These are phyloP conservation scores for Phytophthora chlamydospora DNA, from an alignment of 352 stramenopile species.

Conservation along the genomic window DNA sequence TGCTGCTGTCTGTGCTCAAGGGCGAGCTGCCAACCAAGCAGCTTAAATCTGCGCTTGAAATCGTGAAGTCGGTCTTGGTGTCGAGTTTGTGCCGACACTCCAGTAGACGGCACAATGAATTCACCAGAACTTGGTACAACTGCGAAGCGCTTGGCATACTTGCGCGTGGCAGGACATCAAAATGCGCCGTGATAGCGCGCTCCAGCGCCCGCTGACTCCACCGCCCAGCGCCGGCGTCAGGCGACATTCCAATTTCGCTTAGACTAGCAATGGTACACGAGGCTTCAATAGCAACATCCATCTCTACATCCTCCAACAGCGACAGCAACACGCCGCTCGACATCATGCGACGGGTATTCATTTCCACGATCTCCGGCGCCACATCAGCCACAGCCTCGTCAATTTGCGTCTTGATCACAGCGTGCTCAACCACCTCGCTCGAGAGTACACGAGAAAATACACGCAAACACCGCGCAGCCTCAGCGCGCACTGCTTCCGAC, in stretches of 20 bases:
- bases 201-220: slow-evolving; percentile 49
- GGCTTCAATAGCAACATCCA: slow-evolving; percentile 51
- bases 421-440: slow-evolving; percentile 32
- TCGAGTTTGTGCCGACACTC: slow-evolving; percentile 26
- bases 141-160: slow-evolving; percentile 1
- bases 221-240: slow-evolving; percentile 11
- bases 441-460: slow-evolving; percentile 25
- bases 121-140: slow-evolving; percentile 29
- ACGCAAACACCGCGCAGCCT: slow-evolving; percentile 50
- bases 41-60: slow-evolving; percentile 35
- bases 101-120: slow-evolving; percentile 38
- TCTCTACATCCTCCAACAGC: slow-evolving; percentile 58
- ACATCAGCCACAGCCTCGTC: slow-evolving; percentile 51
- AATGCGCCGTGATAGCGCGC: slow-evolving; percentile 53
- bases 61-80: slow-evolving; percentile 23
- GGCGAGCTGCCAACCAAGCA: slow-evolving; percentile 32
- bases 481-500: slow-evolving; percentile 38
- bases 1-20: slow-evolving; percentile 2
- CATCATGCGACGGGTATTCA: slow-evolving; percentile 62
- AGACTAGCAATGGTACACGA: slow-evolving; percentile 52
- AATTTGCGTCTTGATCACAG: slow-evolving; percentile 51
- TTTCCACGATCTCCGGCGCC: slow-evolving; percentile 37
- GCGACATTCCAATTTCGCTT: slow-evolving; percentile 26
- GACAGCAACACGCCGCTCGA: slow-evolving; percentile 65
- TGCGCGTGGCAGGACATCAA: slow-evolving; percentile 49